Base-by-base conservation (phyloP, 768 basidiomycete genomes). In the Amanita phalloides region DNA sequence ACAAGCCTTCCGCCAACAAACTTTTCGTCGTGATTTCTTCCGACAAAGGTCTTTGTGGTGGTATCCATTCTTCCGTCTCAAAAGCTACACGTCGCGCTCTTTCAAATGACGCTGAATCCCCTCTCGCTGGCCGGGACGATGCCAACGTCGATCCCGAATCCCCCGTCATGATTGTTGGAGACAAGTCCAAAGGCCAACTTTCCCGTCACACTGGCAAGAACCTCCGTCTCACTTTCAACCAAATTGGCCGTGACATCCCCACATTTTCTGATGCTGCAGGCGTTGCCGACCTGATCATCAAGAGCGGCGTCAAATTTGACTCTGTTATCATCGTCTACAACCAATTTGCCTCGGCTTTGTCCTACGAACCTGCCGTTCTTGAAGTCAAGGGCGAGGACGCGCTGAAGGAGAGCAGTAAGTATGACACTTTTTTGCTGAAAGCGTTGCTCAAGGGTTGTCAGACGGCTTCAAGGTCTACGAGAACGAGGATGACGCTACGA, bases 1-100 rank as follows among this genome's bases (percentile, higher is more conserved):
- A 90, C 63, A 73, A 78, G 38, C 73, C 82, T 20, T 73, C 80
- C 42, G 75, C 82, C 62, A 82, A 79, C 66, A 89, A 87, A 64
- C 90, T 98, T 58, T 93, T 95, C 75, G 66, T 98, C 58, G 90
- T 94, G 66, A 70, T 96, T 63, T 96, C 95, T 43, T 97, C 95
- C 51, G 95, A 98, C 83, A 93, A 94, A 73, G 95, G 96, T 71
- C 90, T 99, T 53, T 99, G 95, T 65, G 95, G 96, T 72, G 95
- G 96, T 78, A 95, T 99, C 62, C 95, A 98, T 76, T 98, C 95
- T 38, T 92, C 91, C 49, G 90, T 98, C 64, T 78, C 86, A 59
- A 96, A 97, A 71, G 81, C 82, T 51, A 88, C 91, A 47, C 88
- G 90, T 59, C 79, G 78, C 53, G 85, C 79, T 28, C 62, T 94